A percentile compares a stretch with the other conserved stretches of the same genome.
Conservation (phyloP, 108 stramenopile species). For the Pseudonitzschia pungens region DNA sequence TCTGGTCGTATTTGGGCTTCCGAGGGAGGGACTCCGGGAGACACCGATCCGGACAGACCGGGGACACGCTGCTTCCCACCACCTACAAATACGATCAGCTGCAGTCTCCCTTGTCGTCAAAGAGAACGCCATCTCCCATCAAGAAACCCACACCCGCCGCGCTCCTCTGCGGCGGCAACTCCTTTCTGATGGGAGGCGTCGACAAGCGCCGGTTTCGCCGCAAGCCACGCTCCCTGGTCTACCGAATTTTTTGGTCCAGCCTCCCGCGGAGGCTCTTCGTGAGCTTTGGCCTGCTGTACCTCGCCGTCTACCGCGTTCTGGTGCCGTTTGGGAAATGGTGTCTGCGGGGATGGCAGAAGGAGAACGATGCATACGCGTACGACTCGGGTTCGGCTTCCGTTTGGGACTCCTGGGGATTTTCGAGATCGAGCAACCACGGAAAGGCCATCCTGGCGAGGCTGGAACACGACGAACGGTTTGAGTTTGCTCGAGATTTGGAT, state of each 20-base stretch:
- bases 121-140: neutral
- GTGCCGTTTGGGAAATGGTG: neutral
- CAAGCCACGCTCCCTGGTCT: neutral
- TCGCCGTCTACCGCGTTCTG: neutral
- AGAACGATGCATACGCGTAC: too few relatives aligned
- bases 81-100: too few relatives aligned
- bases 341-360: too few relatives aligned
- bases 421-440: too few relatives aligned
- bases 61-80: constrained; percentile 1
- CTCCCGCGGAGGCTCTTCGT: neutral
- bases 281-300: neutral
- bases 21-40: neutral
- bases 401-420: too few relatives aligned
- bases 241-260: constrained; percentile 2
- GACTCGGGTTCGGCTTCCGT: too few relatives aligned
- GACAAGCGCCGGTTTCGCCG: neutral
- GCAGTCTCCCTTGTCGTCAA: too few relatives aligned
- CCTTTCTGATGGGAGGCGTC: neutral
- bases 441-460: too few relatives aligned
- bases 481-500: too few relatives aligned
- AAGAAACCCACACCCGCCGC: neutral
- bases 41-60: neutral
- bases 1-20: neutral
- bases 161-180: neutral
- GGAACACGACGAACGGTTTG: too few relatives aligned